A percentile compares a stretch with the other conserved stretches of the same genome.
These are phyloP conservation scores for Aspergillus glaucus DNA, from an alignment of 2,329 filamentous ascomycete species.

Conservation along the genomic window DNA sequence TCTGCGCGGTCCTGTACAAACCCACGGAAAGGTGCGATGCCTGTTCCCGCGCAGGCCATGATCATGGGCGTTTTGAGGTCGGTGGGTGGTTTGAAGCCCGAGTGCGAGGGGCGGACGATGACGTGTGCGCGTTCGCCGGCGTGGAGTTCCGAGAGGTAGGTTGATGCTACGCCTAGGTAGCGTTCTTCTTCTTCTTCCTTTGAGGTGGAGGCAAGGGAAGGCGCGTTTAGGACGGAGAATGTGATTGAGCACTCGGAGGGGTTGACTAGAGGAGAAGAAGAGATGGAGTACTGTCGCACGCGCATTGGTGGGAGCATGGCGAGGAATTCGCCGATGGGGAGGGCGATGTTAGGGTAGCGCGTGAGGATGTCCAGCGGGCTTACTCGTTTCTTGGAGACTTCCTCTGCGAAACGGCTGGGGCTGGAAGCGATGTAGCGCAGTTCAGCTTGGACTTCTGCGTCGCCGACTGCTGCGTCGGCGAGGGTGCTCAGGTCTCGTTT, in stretches of 20 bases:
- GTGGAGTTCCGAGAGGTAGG: conserved; percentile 49
- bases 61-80: conserved; percentile 32
- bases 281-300: conserved; percentile 73
- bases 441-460: conserved; percentile 44
- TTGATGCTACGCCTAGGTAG: conserved; percentile 56
- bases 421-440: conserved; percentile 24
- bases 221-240: conserved; percentile 58
- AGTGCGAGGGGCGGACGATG: conserved; percentile 28
- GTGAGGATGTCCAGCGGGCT: conserved; percentile 60
- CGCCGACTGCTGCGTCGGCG: conserved; percentile 42
- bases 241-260: conserved; percentile 57
- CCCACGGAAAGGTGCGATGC: conserved; percentile 57
- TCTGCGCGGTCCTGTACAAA: conserved; percentile 58
- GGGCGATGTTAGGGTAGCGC: conserved; percentile 50
- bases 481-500: conserved; percentile 52
- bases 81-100: conserved; percentile 31
- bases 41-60: conserved; percentile 41
- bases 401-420: conserved; percentile 38
- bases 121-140: conserved; percentile 28
- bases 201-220: conserved; percentile 34
- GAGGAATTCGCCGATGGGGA: conserved; percentile 63
- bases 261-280: conserved; percentile 62
- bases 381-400: conserved; percentile 52
- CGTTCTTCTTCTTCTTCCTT: conserved; percentile 38
- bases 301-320: conserved; percentile 70